Conservation (phyloP, 768 basidiomycete species). For the Pisolithus marmoratus region DNA sequence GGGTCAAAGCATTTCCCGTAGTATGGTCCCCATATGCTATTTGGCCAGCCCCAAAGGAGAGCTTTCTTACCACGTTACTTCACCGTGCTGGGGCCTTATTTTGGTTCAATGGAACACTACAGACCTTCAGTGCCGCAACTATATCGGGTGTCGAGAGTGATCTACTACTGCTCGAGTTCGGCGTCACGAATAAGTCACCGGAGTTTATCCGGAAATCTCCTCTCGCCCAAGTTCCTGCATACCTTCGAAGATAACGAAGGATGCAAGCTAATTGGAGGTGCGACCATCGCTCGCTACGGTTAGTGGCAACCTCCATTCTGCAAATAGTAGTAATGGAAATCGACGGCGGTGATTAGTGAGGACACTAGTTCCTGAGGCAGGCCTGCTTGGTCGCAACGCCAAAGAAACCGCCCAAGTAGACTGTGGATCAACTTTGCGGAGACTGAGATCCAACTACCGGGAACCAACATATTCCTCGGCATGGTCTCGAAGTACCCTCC, state of each 20-base stretch:
- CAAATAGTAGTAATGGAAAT: not conserved
- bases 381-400: constrained; percentile 8
- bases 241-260: constrained; percentile 14
- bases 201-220: constrained; percentile 8
- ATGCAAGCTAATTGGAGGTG: constrained; percentile 11
- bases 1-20: too few species aligned
- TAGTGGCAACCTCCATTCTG: too few species aligned
- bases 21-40: too few species aligned
- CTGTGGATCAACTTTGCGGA: constrained; percentile 17
- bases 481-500: not conserved
- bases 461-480: not conserved
- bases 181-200: constrained; percentile 7
- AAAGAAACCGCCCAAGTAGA: constrained; percentile 10
- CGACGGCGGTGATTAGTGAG: constrained; percentile 5
- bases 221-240: constrained; percentile 14
- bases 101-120: too few species aligned
- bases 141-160: constrained; percentile 10
- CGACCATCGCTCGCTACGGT: constrained; percentile 15
- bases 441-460: constrained; percentile 5
- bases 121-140: constrained; percentile 19
- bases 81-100: too few species aligned
- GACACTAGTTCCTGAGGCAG: constrained; percentile 4
- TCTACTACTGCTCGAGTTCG: not conserved
- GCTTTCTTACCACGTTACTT: too few species aligned
- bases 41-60: too few species aligned